Evolutionary conservation across 1,284 basidiomycete genomes (phyloP).

Genomic region (Cryptococcus sp.): DNA sequence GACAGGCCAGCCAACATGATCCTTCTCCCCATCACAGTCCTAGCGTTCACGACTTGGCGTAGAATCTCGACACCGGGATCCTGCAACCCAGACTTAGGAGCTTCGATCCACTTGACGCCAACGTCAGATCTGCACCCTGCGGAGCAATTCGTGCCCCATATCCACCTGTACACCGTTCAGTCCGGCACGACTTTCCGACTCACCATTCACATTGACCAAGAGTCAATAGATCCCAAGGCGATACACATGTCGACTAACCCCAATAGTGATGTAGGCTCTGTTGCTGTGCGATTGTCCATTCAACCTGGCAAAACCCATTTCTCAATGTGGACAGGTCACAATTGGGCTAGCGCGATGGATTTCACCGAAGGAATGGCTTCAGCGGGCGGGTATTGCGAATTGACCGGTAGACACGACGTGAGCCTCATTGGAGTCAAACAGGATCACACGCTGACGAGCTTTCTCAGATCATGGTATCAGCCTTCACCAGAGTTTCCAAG

Average conservation of each 20-base stretch:
- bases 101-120: constrained; percentile 8
- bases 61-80: constrained; percentile 29
- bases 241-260: constrained; percentile 13
- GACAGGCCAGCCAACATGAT: neutral
- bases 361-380: constrained; percentile 27
- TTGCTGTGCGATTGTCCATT: constrained; percentile 12
- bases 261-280: constrained; percentile 10
- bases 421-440: neutral
- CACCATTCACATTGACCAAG: constrained; percentile 9
- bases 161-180: constrained; percentile 17
- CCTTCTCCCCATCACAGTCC: constrained; percentile 23
- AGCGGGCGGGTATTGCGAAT: constrained; percentile 23
- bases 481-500: neutral
- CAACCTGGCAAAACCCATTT: neutral
- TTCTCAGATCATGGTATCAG: neutral
- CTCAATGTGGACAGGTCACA: neutral
- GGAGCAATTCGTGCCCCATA: neutral
- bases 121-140: neutral
- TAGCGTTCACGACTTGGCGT: constrained; percentile 29
- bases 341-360: constrained; percentile 22
- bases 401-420: constrained; percentile 27
- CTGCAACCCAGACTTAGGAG: constrained; percentile 24
- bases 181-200: constrained; percentile 10
- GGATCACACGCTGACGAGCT: neutral
- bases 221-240: neutral